phyloP scores from a whole-genome alignment of 768 basidiomycete genomes.

The Collybia mongolica region DNA sequence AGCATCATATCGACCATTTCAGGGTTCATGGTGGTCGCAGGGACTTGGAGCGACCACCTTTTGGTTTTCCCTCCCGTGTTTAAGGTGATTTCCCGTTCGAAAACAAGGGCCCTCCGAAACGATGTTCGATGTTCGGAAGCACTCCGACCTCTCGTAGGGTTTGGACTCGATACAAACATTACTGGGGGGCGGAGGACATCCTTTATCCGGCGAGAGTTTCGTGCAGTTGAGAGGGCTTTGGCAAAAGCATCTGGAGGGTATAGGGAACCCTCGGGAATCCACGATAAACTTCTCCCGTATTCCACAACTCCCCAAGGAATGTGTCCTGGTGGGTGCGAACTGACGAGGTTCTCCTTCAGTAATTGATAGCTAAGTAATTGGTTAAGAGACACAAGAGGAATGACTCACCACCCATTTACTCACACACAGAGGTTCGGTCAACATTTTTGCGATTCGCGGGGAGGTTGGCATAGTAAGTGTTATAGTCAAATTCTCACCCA shows the following conservation, averaged over 20 bases:
- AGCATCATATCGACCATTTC: conserved; percentile 40
- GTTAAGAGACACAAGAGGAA: no score
- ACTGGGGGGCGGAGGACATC: background rate
- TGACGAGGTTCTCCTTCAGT: no score
- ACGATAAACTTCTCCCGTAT: background rate
- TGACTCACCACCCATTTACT: background rate
- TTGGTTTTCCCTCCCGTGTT: conserved; percentile 23
- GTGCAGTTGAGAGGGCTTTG: no score
- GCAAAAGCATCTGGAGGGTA: no score
- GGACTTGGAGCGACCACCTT: conserved; percentile 31
- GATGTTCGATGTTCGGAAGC: conserved; percentile 11
- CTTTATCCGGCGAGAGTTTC: no score
- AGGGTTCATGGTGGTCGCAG: conserved; percentile 31
- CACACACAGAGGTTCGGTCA: background rate
- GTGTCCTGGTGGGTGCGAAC: background rate
- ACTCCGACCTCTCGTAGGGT: background rate
- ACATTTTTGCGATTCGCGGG: background rate
- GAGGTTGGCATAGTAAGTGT: background rate
- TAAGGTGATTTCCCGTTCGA: conserved; percentile 33
- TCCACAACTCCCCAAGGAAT: background rate
- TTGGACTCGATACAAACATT: background rate
- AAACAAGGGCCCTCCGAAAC: conserved; percentile 28
- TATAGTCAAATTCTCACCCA: background rate
- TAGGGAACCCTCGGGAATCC: background rate
- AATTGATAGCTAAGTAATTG: no score